Conservation (phyloP, 805 yeast genomes). For the Metschnikowia kunwiensis region DNA sequence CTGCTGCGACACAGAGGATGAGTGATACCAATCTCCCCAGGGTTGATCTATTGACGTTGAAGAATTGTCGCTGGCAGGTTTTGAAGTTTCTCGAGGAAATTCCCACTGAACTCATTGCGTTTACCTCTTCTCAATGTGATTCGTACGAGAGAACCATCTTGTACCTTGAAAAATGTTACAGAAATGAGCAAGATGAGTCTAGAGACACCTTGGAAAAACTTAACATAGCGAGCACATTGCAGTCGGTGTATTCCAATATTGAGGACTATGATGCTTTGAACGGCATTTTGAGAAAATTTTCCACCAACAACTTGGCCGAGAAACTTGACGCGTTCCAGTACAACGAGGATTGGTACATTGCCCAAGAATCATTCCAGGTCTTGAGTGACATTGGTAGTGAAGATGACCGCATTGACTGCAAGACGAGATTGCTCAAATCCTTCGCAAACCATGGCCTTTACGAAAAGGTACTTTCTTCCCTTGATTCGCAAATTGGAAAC, state of each 20-base stretch:
- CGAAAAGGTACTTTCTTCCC: constrained; percentile 55
- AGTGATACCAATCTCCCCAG: constrained; percentile 23
- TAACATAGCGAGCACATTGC: constrained; percentile 51
- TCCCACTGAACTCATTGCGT: constrained; percentile 70
- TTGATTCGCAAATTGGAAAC: constrained; percentile 35
- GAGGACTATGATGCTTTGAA: constrained; percentile 89
- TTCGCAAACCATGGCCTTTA: constrained; percentile 74
- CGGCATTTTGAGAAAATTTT: constrained; percentile 74
- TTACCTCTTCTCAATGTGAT: constrained; percentile 75
- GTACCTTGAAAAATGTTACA: constrained; percentile 73
- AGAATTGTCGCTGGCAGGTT: constrained; percentile 33
- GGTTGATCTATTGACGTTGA: constrained; percentile 21
- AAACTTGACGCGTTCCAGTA: constrained; percentile 79
- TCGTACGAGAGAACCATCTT: constrained; percentile 85
- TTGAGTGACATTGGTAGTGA: constrained; percentile 42
- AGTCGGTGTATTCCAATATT: constrained; percentile 77
- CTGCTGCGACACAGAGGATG: constrained; percentile 34
- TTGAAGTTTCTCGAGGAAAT: constrained; percentile 50
- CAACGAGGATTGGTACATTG: constrained; percentile 81
- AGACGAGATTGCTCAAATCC: constrained; percentile 62
- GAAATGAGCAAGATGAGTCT: constrained; percentile 30
- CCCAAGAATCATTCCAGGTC: constrained; percentile 79
- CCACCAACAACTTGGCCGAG: constrained; percentile 67
- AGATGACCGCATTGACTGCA: constrained; percentile 32
- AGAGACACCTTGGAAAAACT: constrained; percentile 28